phyloP scores from a whole-genome alignment of 2,329 filamentous ascomycete species.

The Alternaria viburni region DNA sequence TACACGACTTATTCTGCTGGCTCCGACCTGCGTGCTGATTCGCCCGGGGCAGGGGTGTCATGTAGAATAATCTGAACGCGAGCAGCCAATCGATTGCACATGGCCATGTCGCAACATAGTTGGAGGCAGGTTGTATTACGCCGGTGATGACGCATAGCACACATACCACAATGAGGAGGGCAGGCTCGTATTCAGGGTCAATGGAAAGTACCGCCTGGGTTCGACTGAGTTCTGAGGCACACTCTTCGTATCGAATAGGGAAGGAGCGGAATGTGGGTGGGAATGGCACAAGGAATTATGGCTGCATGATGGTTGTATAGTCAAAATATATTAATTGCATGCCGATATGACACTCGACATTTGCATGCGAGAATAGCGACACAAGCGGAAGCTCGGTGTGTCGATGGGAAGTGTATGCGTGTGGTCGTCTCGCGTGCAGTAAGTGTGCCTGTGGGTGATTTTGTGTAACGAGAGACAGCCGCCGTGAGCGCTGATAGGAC shows the following conservation, averaged over 20 bases:
- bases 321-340: conserved; percentile 3
- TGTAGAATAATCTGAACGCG: conserved; percentile 3
- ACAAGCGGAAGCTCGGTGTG: conserved; percentile 3
- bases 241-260: conserved; percentile 1
- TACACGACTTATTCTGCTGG: conserved; percentile 5
- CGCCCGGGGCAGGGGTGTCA: conserved; percentile 11
- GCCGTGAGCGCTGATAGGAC: conserved; percentile 8
- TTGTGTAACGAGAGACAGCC: conserved; percentile 6
- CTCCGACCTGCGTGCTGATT: conserved; percentile 7
- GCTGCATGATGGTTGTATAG: conserved; percentile 3
- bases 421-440: conserved; percentile 9
- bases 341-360: neutral
- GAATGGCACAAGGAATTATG: neutral
- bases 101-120: neutral
- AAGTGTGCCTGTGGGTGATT: neutral
- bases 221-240: conserved; percentile 7
- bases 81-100: conserved; percentile 10
- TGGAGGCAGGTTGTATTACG: conserved; percentile 15
- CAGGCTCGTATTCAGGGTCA: conserved; percentile 11
- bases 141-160: conserved; percentile 15
- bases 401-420: neutral
- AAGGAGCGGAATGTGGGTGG: conserved; percentile 4
- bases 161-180: conserved; percentile 3
- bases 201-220: conserved; percentile 1
- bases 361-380: neutral